Conservation (phyloP, 768 basidiomycete genomes). For the Rhizopogon vulgaris region DNA sequence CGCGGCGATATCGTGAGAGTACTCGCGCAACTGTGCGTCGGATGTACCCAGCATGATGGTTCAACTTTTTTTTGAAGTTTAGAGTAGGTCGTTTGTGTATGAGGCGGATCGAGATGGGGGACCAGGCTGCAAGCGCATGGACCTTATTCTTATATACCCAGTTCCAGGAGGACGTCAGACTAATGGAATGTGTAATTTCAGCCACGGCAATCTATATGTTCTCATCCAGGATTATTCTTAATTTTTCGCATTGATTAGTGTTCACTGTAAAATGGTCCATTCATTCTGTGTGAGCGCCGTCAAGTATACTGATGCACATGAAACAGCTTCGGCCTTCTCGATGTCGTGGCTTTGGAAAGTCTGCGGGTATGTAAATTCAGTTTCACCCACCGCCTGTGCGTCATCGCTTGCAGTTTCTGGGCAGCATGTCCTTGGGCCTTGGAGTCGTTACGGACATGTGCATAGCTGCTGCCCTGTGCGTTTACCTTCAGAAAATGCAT, state of each 20-base stretch:
- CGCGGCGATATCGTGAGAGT: not conserved
- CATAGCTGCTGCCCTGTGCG: conserved; percentile 47
- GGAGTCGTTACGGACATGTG: conserved; percentile 46
- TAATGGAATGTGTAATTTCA: conserved; percentile 5
- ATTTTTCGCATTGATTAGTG: conserved; percentile 21
- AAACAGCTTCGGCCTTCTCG: conserved; percentile 35
- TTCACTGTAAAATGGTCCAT: conserved; percentile 42
- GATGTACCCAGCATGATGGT: not conserved
- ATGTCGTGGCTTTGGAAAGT: conserved; percentile 34
- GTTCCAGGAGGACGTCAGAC: not conserved
- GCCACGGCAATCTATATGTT: conserved; percentile 28
- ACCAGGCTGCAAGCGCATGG: not conserved
- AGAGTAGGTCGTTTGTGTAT: not conserved
- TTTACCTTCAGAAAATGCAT: conserved; percentile 47
- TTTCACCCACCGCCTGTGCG: not conserved
- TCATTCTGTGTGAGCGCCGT: not conserved
- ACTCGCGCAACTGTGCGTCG: not conserved
- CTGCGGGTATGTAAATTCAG: conserved; percentile 35
- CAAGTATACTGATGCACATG: not conserved
- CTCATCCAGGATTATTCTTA: not conserved
- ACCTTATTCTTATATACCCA: not conserved
- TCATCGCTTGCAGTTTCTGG: conserved; percentile 33
- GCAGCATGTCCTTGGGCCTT: conserved; percentile 40
- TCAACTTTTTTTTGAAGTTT: not conserved
- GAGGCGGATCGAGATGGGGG: too few relatives aligned